Evolutionary conservation across 2,329 filamentous ascomycete species (phyloP).

Genomic region (Sarocladiaceae sp.): DNA sequence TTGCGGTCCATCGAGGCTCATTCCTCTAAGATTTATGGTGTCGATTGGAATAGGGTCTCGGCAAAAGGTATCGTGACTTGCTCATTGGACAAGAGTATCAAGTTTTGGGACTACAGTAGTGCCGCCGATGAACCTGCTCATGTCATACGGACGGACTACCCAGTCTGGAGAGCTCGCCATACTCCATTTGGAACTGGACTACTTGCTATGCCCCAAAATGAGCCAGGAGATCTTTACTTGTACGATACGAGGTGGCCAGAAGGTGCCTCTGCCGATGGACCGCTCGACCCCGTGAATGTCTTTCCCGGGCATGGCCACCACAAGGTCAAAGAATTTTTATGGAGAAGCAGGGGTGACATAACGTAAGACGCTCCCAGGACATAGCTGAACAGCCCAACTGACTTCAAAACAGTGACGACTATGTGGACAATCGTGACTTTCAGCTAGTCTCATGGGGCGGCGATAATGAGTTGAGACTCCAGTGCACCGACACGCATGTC

Average conservation of each 20-base stretch:
- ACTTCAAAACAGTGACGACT: slow-evolving; percentile 39
- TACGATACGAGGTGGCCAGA: slow-evolving; percentile 62
- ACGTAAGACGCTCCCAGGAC: slow-evolving; percentile 23
- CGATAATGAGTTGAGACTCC: slow-evolving; percentile 76
- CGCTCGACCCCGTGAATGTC: slow-evolving; percentile 47
- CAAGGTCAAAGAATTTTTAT: slow-evolving; percentile 87
- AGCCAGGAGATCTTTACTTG: slow-evolving; percentile 78
- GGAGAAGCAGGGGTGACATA: slow-evolving; percentile 70
- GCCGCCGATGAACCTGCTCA: slow-evolving; percentile 65
- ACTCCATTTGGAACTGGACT: slow-evolving; percentile 86
- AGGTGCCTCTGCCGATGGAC: slow-evolving; percentile 38
- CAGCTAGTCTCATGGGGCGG: slow-evolving; percentile 91
- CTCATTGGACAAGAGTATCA: slow-evolving; percentile 87
- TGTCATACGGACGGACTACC: slow-evolving; percentile 77
- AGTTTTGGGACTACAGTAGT: slow-evolving; percentile 78
- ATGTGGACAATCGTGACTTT: slow-evolving; percentile 81
- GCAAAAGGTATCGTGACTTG: slow-evolving; percentile 75
- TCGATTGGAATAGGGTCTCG: slow-evolving; percentile 86
- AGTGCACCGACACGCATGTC: slow-evolving; percentile 63
- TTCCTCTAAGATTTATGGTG: slow-evolving; percentile 87
- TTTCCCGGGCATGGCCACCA: slow-evolving; percentile 59
- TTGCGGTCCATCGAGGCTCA: slow-evolving; percentile 84
- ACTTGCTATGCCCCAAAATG: slow-evolving; percentile 87
- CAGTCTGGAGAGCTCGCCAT: slow-evolving; percentile 86
- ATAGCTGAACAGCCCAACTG: neutral